Evolutionary conservation across 2,329 filamentous ascomycete genomes (phyloP).

Genomic region (Dendrostoma leiphaemia): DNA sequence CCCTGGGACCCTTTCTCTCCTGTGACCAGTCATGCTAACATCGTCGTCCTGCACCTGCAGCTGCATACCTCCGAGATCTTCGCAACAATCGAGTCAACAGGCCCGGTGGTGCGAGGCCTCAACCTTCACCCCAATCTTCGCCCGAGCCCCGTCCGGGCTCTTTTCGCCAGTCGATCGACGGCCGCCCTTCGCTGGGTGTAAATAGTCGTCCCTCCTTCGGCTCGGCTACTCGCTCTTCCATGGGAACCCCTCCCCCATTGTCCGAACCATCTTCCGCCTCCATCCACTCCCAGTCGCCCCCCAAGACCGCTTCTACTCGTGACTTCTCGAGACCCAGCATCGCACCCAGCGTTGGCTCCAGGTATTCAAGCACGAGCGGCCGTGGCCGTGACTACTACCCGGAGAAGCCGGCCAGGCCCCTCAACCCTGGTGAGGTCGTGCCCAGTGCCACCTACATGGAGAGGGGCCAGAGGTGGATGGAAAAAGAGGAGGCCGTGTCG

Average conservation of each 20-base stretch:
- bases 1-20: slow-evolving; percentile 14
- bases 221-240: slow-evolving; percentile 29
- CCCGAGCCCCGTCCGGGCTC: slow-evolving; percentile 28
- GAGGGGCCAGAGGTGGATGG: slow-evolving; percentile 73
- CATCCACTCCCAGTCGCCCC: slow-evolving; percentile 15
- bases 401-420: slow-evolving; percentile 37
- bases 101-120: slow-evolving; percentile 70
- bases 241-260: slow-evolving; percentile 21
- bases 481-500: slow-evolving; percentile 72
- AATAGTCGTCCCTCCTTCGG: slow-evolving; percentile 32
- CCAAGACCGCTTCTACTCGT: slow-evolving; percentile 20
- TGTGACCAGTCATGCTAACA: slow-evolving; percentile 15
- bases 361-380: slow-evolving; percentile 45
- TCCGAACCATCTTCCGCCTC: slow-evolving; percentile 25
- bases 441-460: slow-evolving; percentile 71
- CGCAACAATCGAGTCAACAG: slow-evolving; percentile 65
- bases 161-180: slow-evolving; percentile 31
- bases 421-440: slow-evolving; percentile 60
- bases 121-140: slow-evolving; percentile 36
- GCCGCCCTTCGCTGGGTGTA: slow-evolving; percentile 25
- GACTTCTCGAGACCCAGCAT: slow-evolving; percentile 37
- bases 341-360: slow-evolving; percentile 46
- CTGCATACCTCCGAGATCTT: slow-evolving; percentile 68
- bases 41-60: slow-evolving; percentile 38
- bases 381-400: slow-evolving; percentile 53